Evolutionary conservation across 108 stramenopile genomes (phyloP), one percentile per base, ranked within the genome.

Genomic region (Schizochytrium sp.): DNA sequence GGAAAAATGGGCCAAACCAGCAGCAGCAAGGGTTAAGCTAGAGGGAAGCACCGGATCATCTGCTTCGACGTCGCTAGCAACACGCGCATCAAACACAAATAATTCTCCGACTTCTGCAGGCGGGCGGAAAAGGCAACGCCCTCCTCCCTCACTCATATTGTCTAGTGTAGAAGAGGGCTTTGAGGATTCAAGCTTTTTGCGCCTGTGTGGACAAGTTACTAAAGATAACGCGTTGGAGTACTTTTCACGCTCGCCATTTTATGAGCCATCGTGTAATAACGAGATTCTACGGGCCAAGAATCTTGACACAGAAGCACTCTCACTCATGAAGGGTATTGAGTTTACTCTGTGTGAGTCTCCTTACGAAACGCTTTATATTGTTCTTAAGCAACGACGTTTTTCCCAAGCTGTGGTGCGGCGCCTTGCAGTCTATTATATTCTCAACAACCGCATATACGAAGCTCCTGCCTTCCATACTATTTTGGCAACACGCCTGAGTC

Each of bases 301-400:
- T 3, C 90, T 92, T n/a, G 91, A 89, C 89, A 88, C 53, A 17
- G 91, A 88, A 47, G 91, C 88, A 3, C 76, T 92, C 47, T 12
- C 49, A 13, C 90, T 87, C 49, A 91, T 92, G 15, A 49, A 55
- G 53, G 76, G 76, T 17, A 50, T 83, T 53, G 76, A 83, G 2
- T 83, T 55, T 2, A 38, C 10, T 10, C 50, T 83, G 5, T 83
- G 0, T 42, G 76, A 83, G 76, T 1, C 76, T 55, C 40, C 47
- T 13, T 83, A 19, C 76, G n/a, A 42, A 5, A 17, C 1, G 10
- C 76, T 83, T 10, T 83, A 55, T 49, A 83, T 83, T 28, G 40
- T 83, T 2, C 53, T 83, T n/a, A 83, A 83, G n/a, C 76, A 83
- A 53, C 53, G 47, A 13, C 76, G 76, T 38, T 83, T 49, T 40